phyloP scores from a whole-genome alignment of 345 rosid species.

The Capsella bursapastoris region DNA sequence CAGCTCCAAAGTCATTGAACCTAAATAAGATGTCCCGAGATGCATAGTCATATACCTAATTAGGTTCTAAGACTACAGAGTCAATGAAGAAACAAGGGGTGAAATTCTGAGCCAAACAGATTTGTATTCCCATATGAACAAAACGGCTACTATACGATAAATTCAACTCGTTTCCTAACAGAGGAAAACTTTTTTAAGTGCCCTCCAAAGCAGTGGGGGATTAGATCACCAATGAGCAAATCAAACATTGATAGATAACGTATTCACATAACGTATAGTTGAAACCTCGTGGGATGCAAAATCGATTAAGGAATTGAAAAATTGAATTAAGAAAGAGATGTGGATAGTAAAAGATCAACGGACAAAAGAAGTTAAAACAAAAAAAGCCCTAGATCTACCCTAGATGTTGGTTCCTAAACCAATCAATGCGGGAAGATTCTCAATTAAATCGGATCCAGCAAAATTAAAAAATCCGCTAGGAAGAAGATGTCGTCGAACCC shows the following conservation, averaged over 20 bases:
- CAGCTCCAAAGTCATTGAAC: conserved; percentile 67
- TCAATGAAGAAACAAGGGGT: no score
- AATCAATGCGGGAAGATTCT: conserved; percentile 6
- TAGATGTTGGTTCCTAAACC: conserved; percentile 1
- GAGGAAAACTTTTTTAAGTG: no score
- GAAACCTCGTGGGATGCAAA: neutral
- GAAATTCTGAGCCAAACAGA: no score
- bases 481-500: neutral
- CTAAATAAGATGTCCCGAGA: conserved; percentile 22
- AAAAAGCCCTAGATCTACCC: conserved; percentile 30
- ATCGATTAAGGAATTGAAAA: neutral
- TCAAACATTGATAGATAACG: conserved; percentile 3
- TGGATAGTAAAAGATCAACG: neutral
- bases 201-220: neutral
- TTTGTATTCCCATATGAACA: no score
- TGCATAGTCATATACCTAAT: neutral
- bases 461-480: neutral
- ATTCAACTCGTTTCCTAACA: no score
- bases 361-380: neutral
- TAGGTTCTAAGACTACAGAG: neutral
- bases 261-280: neutral
- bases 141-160: no score
- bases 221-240: neutral
- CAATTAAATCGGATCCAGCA: conserved; percentile 28
- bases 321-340: conserved; percentile 16